Evolutionary conservation across 75 land plant species (phyloP).

Genomic region (Picea sitchensis): DNA sequence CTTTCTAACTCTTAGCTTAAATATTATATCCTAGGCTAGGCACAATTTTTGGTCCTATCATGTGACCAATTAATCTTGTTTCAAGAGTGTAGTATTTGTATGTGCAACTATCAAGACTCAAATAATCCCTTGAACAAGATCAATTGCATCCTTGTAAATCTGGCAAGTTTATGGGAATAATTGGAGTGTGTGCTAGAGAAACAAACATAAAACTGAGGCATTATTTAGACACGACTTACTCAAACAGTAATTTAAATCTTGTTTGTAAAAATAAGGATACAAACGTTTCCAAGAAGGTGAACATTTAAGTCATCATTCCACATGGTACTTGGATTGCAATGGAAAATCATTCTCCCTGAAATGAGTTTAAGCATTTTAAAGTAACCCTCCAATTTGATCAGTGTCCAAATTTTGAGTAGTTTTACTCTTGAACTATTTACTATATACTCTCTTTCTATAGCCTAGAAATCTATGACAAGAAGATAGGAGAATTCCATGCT

Average conservation of each 20-base stretch:
- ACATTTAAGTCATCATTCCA: neutral
- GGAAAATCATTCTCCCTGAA: neutral
- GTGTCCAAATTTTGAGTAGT: constrained; percentile 1
- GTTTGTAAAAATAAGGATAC: neutral
- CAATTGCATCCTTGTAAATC: no score
- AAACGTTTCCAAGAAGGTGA: neutral
- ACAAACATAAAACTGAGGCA: no score
- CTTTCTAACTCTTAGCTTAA: no score
- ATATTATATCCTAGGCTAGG: no score
- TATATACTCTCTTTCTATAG: neutral
- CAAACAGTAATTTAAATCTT: neutral
- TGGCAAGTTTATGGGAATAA: no score
- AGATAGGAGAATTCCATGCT: neutral
- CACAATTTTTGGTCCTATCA: no score
- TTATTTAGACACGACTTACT: no score
- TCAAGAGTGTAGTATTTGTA: no score
- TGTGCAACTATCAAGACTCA: no score
- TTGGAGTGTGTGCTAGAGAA: no score
- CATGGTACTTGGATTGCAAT: neutral
- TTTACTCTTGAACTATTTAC: constrained; percentile 3
- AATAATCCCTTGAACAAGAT: no score
- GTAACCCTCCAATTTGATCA: neutral
- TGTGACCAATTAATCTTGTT: no score
- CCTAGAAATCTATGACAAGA: neutral
- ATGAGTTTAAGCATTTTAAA: neutral